Conservation (phyloP, 2,329 filamentous ascomycete species). For the Tolypocladium tundrense region DNA sequence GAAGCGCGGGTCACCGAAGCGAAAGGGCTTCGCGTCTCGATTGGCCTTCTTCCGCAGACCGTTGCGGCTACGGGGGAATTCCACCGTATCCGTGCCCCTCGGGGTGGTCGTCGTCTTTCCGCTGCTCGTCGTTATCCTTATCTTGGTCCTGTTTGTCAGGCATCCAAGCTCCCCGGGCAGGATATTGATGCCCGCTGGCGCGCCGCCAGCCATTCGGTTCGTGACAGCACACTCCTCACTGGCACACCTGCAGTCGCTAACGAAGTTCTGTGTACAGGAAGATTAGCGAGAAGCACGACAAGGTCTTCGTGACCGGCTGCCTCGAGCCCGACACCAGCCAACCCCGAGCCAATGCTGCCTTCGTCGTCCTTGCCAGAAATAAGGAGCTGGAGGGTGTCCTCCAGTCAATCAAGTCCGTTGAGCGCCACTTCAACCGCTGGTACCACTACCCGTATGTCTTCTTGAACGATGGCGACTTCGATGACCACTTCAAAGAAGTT, state of each 20-base stretch:
- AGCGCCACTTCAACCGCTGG: slow-evolving; percentile 98
- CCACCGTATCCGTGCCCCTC: slow-evolving; percentile 81
- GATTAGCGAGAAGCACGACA: slow-evolving; percentile 96
- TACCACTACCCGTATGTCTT: slow-evolving; percentile 98
- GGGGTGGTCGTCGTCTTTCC: slow-evolving; percentile 91
- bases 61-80: slow-evolving; percentile 83
- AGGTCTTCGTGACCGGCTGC: slow-evolving; percentile 89
- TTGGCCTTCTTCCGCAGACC: slow-evolving; percentile 79
- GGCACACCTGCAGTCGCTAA: slow-evolving; percentile 6
- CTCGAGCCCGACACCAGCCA: slow-evolving; percentile 67
- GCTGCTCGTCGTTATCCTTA: slow-evolving; percentile 80
- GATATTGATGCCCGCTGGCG: slow-evolving; percentile 78
- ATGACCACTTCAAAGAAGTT: slow-evolving; percentile 82
- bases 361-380: slow-evolving; percentile 90
- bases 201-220: slow-evolving; percentile 83
- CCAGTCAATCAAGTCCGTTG: slow-evolving; percentile 94
- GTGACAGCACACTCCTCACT: slow-evolving; percentile 14
- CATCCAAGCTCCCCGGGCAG: slow-evolving; percentile 75
- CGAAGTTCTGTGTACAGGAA: slow-evolving; percentile 44
- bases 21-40: slow-evolving; percentile 33
- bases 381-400: slow-evolving; percentile 94
- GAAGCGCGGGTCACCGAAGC: slow-evolving; percentile 29
- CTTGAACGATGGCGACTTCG: slow-evolving; percentile 94
- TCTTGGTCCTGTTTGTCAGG: slow-evolving; percentile 78
- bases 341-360: slow-evolving; percentile 84